Evolutionary conservation across 257 asterid genomes (phyloP).

Genomic region (Solanum chiquidenum): DNA sequence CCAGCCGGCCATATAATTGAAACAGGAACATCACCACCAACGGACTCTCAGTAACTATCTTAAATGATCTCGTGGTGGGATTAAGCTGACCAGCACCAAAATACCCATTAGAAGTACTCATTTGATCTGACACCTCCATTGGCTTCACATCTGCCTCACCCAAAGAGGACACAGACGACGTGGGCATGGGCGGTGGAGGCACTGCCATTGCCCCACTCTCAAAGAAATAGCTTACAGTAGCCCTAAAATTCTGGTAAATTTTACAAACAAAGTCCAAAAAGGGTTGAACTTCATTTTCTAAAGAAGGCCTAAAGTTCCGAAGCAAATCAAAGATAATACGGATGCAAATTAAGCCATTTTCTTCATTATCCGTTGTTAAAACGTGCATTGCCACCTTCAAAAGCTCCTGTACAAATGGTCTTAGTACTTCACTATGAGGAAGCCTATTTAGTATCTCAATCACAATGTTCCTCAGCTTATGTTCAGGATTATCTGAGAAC

Average conservation of each 20-base stretch:
- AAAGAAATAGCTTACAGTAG: conserved; percentile 81
- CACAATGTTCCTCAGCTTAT: conserved; percentile 81
- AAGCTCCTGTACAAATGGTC: conserved; percentile 95
- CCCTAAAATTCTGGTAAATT: conserved; percentile 89
- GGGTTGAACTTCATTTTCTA: conserved; percentile 96
- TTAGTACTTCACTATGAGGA: conserved; percentile 95
- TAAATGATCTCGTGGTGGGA: conserved; percentile 96
- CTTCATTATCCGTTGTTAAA: conserved; percentile 81
- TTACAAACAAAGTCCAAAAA: conserved; percentile 95
- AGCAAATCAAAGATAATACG: conserved; percentile 94
- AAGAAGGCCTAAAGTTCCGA: conserved; percentile 84
- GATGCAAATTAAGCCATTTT: conserved; percentile 90
- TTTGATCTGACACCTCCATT: conserved; percentile 65
- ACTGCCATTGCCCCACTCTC: conserved; percentile 84
- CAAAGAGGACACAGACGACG: conserved; percentile 54
- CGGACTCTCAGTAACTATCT: conserved; percentile 97
- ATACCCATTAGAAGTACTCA: conserved; percentile 54
- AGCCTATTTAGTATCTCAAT: conserved; percentile 89
- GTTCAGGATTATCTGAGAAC: conserved; percentile 72
- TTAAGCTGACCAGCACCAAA: conserved; percentile 71
- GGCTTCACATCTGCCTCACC: conserved; percentile 84
- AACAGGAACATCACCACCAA: conserved; percentile 96
- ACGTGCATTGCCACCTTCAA: conserved; percentile 98
- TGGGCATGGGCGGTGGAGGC: conserved; percentile 58
- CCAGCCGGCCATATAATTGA: conserved; percentile 90